Percentiles rank a stretch among this genome's conserved stretches.
phyloP scores from a whole-genome alignment of 2,329 filamentous ascomycete genomes.

The Clonostachys sp. region DNA sequence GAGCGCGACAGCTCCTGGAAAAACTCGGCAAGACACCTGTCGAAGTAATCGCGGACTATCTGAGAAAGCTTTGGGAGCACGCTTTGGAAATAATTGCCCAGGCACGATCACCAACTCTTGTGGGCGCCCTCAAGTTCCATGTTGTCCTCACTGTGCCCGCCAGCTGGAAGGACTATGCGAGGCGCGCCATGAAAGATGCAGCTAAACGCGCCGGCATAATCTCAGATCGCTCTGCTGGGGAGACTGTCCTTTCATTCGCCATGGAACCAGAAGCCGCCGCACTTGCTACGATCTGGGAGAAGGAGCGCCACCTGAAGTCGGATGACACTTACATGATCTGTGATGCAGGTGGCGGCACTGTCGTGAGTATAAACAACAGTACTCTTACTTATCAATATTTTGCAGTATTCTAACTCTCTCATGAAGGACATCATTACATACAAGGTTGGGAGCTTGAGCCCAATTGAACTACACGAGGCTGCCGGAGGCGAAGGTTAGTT shows the following conservation, averaged over 20 bases:
- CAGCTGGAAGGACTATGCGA: neutral
- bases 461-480: neutral
- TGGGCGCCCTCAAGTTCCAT: neutral
- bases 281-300: neutral
- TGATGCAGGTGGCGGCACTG: neutral
- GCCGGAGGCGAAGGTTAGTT: no score
- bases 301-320: neutral
- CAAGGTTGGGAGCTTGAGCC: neutral
- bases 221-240: neutral
- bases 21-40: neutral
- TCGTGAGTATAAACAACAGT: neutral
- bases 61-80: neutral
- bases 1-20: neutral
- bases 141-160: neutral
- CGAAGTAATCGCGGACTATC: neutral
- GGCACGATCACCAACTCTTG: neutral
- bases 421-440: neutral
- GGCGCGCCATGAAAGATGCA: neutral
- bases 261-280: neutral
- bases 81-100: neutral
- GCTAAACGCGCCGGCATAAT: neutral
- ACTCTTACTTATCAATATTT: neutral
- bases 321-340: neutral
- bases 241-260: neutral
- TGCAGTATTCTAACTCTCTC: neutral